Percentiles rank a stretch among this genome's conserved stretches.
These are phyloP conservation scores for Macrocybe gigantea DNA, from an alignment of 768 basidiomycete species.

Conservation along the genomic window DNA sequence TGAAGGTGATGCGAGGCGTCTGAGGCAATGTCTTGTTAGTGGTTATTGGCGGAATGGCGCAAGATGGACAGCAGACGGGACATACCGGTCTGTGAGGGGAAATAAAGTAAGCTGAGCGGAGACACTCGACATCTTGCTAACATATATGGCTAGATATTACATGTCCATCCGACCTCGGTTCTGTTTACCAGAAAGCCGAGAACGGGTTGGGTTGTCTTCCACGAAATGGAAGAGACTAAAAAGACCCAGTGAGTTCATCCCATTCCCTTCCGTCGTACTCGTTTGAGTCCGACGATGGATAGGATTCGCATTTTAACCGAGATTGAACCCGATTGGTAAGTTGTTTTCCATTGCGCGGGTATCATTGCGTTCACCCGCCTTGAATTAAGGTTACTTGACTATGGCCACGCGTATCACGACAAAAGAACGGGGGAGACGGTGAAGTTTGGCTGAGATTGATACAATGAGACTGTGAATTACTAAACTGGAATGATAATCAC, in stretches of 20 bases:
- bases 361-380: background rate
- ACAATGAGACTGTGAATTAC: no score
- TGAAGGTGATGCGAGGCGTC: slow-evolving; percentile 76
- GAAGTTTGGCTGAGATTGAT: background rate
- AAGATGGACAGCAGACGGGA: slow-evolving; percentile 87
- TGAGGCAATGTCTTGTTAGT: slow-evolving; percentile 85
- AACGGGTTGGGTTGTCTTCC: slow-evolving; percentile 91
- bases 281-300: slow-evolving; percentile 9
- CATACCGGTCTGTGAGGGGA: slow-evolving; percentile 84
- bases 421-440: background rate
- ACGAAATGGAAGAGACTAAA: slow-evolving; percentile 95
- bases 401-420: slow-evolving; percentile 24
- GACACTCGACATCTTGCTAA: background rate
- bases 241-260: slow-evolving; percentile 69
- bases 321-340: slow-evolving; percentile 89
- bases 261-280: background rate
- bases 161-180: slow-evolving; percentile 92
- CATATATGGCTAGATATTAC: slow-evolving; percentile 49
- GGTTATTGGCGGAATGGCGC: slow-evolving; percentile 96
- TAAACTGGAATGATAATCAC: background rate
- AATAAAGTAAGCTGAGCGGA: slow-evolving; percentile 51
- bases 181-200: slow-evolving; percentile 89
- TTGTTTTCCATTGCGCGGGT: background rate
- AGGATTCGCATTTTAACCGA: slow-evolving; percentile 93
- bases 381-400: slow-evolving; percentile 25